Evolutionary conservation across 2,329 filamentous ascomycete genomes (phyloP).

Genomic region (Ophiostoma populinum): DNA sequence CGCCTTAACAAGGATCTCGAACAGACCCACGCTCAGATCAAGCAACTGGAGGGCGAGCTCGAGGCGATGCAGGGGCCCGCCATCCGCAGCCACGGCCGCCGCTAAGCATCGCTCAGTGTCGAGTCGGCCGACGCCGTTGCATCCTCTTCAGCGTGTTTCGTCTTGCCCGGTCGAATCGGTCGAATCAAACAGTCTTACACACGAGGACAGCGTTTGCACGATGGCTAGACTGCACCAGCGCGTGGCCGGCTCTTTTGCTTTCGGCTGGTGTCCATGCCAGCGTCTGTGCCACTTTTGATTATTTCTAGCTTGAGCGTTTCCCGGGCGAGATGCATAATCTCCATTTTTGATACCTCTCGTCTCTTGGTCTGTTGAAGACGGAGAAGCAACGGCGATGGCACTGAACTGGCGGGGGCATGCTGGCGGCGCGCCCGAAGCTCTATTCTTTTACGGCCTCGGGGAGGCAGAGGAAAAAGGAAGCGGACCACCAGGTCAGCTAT

Average conservation of each 20-base stretch:
- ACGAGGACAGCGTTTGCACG: conserved; percentile 1
- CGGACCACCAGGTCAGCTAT: conserved; percentile 5
- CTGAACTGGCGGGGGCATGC: too few relatives aligned
- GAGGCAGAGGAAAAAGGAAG: conserved; percentile 6
- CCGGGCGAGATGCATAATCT: too few relatives aligned
- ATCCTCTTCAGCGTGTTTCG: background rate
- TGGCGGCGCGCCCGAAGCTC: too few relatives aligned
- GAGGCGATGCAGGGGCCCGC: conserved; percentile 83
- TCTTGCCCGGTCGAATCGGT: background rate
- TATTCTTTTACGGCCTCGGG: conserved; percentile 1
- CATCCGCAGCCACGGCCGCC: conserved; percentile 81
- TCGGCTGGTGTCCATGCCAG: too few relatives aligned
- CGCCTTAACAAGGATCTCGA: conserved; percentile 99
- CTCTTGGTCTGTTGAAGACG: too few relatives aligned
- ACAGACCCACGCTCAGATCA: conserved; percentile 88
- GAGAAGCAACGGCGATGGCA: too few relatives aligned
- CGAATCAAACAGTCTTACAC: too few relatives aligned
- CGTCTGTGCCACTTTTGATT: too few relatives aligned
- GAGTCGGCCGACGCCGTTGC: background rate
- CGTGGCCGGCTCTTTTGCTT: too few relatives aligned
- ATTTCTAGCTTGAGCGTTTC: too few relatives aligned
- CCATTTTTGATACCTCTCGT: too few relatives aligned
- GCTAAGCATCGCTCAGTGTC: too few relatives aligned
- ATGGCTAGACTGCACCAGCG: background rate
- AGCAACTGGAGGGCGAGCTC: conserved; percentile 79